These are phyloP conservation scores for Pythium dissimile DNA, from an alignment of 352 stramenopile species.

Conservation along the genomic window DNA sequence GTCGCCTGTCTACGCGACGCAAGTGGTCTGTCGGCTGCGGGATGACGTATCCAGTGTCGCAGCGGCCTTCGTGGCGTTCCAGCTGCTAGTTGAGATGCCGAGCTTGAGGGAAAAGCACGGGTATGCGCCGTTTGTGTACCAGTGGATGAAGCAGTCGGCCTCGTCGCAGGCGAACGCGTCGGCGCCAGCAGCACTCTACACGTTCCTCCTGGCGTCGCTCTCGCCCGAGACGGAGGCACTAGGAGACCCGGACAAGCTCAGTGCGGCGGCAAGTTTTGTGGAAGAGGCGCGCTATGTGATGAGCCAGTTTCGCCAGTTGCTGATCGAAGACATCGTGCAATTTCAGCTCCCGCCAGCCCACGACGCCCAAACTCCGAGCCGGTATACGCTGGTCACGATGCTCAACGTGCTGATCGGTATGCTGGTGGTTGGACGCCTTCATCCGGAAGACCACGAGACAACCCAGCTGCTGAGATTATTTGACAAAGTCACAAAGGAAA, in stretches of 20 bases:
- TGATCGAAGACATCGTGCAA: constrained; percentile 17
- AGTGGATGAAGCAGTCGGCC: constrained; percentile 29
- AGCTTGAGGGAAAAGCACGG: constrained; percentile 19
- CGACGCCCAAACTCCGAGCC: constrained; percentile 2
- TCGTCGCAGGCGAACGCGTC: background rate
- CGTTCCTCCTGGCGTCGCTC: constrained; percentile 17
- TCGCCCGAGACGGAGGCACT: constrained; percentile 1
- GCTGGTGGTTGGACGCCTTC: constrained; percentile 43
- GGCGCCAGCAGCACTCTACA: background rate
- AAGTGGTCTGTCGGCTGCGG: constrained; percentile 11
- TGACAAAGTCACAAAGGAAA: constrained; percentile 35
- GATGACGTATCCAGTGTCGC: constrained; percentile 4
- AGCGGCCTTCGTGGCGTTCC: constrained; percentile 18
- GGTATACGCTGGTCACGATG: constrained; percentile 28
- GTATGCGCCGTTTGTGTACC: constrained; percentile 38
- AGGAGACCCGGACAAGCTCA: background rate
- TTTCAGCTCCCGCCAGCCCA: background rate
- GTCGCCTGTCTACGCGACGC: constrained; percentile 33
- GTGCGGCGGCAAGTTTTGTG: constrained; percentile 4
- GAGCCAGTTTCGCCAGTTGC: constrained; percentile 19
- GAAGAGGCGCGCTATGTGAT: constrained; percentile 21
- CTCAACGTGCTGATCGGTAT: constrained; percentile 47
- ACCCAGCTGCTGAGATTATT: constrained; percentile 44
- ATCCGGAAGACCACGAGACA: constrained; percentile 41
- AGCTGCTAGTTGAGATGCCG: constrained; percentile 18